Conservation (phyloP, 257 asterid genomes). For the Nicotiana knightiana region DNA sequence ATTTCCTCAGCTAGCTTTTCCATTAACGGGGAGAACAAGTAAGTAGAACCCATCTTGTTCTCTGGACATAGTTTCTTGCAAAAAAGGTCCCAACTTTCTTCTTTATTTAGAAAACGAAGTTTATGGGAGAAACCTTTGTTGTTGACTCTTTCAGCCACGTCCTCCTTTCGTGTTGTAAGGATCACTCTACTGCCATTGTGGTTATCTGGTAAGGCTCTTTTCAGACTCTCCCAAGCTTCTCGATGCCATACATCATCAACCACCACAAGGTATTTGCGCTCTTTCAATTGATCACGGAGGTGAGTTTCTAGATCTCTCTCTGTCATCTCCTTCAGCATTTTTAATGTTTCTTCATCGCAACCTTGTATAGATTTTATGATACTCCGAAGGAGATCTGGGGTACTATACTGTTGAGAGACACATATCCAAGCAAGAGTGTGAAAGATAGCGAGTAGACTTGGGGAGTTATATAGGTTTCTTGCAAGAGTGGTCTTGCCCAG, state of each 20-base stretch:
- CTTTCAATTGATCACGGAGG: background rate
- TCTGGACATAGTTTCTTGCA: background rate
- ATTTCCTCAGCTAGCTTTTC: background rate
- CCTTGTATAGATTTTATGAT: background rate
- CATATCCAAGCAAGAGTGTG: slow-evolving; percentile 10
- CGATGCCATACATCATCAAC: slow-evolving; percentile 13
- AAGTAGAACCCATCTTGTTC: background rate
- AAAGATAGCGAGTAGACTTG: background rate
- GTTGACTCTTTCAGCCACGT: background rate
- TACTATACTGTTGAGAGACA: slow-evolving; percentile 4
- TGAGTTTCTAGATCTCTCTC: background rate
- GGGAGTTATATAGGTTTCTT: background rate
- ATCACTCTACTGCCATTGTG: slow-evolving; percentile 13
- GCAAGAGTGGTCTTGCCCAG: background rate
- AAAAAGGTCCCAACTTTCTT: slow-evolving; percentile 12
- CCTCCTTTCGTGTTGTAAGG: slow-evolving; percentile 9
- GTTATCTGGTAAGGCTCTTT: slow-evolving; percentile 9
- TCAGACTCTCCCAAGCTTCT: slow-evolving; percentile 11
- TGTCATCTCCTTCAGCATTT: background rate
- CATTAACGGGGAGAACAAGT: slow-evolving; percentile 5
- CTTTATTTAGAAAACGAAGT: background rate
- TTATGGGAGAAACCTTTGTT: slow-evolving; percentile 1
- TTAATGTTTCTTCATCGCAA: background rate
- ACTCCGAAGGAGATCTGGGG: slow-evolving; percentile 2
- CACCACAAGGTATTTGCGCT: slow-evolving; percentile 2